Evolutionary conservation across 2,329 filamentous ascomycete genomes (phyloP).

Genomic region (Zopfia rhizophila): DNA sequence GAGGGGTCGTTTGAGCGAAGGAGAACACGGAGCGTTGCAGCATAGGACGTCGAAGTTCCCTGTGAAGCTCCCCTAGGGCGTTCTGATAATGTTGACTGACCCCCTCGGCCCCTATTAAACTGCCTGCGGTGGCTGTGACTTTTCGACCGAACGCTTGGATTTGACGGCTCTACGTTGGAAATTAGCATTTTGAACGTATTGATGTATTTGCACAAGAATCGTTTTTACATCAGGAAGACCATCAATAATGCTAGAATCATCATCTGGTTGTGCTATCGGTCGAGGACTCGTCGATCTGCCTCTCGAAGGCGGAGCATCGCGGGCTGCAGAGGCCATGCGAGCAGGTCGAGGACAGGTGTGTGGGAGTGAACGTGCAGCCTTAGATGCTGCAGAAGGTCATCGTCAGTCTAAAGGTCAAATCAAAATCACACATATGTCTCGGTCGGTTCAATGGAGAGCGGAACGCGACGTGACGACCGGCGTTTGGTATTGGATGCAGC

Average conservation of each 20-base stretch:
- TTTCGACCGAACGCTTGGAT: slow-evolving; percentile 94
- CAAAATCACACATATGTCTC: no score
- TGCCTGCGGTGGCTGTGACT: slow-evolving; percentile 90
- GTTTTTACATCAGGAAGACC: slow-evolving; percentile 42
- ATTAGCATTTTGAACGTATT: slow-evolving; percentile 29
- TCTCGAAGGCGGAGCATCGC: slow-evolving; percentile 40
- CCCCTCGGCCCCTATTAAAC: slow-evolving; percentile 75
- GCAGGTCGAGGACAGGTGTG: slow-evolving; percentile 2
- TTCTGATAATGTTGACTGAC: slow-evolving; percentile 78
- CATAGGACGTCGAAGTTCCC: slow-evolving; percentile 83
- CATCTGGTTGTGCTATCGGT: slow-evolving; percentile 31
- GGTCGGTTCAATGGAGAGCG: slow-evolving; percentile 14
- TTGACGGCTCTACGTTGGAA: slow-evolving; percentile 74
- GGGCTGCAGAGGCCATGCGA: slow-evolving; percentile 39
- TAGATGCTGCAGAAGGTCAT: slow-evolving; percentile 16
- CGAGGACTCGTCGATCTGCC: slow-evolving; percentile 46
- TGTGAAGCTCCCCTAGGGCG: slow-evolving; percentile 89
- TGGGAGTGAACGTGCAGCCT: neutral
- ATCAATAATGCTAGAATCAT: slow-evolving; percentile 45
- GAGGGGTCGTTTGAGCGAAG: slow-evolving; percentile 89
- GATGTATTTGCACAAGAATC: no score
- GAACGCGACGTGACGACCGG: slow-evolving; percentile 24
- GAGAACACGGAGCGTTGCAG: slow-evolving; percentile 92
- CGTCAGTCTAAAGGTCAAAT: slow-evolving; percentile 5
- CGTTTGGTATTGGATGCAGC: slow-evolving; percentile 25